Evolutionary conservation across 805 yeast species (phyloP), one percentile per base, ranked within the genome.

Genomic region (Kodamaea sagamina): DNA sequence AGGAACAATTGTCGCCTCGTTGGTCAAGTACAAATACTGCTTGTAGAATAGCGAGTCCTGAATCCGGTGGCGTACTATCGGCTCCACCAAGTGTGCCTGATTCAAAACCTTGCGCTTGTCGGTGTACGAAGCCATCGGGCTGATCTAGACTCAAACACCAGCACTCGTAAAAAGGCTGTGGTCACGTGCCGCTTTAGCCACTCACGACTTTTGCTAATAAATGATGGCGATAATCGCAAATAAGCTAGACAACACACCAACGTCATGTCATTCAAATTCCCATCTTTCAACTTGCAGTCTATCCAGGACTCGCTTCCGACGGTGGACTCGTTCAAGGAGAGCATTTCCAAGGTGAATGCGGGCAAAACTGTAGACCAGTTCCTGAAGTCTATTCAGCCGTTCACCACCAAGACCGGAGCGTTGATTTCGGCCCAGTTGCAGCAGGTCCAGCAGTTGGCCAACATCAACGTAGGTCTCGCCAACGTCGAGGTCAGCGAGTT

Each of bases 401-500:
- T 79, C 48, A 71, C 85, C 31, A 69, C 77, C 55, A 73, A 84
- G 58, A 82, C 86, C 7, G 71, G 76, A 10, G 72, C 81, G 54
- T 71, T 79, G 39, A 67, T 84, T 16, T 81, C 82, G 52, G 80
- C 80, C 54, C 82, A 75, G 53, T 73, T 84, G 47, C 84, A 86
- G 35, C 75, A 70, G 51, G 69, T 70, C 15, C 74, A 69, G 44
- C 72, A 65, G 32, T 61, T 70, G 45, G 51, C 61, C 35, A 46
- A 51, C 27, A 19, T 44, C 36, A 55, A 55, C 43, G 50, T 37
- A n/a, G 48, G 58, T 22, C 38, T 35, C 12, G 47, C 61, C 26
- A 71, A 79, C 27, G 74, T 81, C 43, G 87, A 81, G 49, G 82
- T 82, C 36, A 77, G 85, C 44, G 88, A 84, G 59, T 72, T 86